Percentiles rank a stretch among this genome's conserved stretches.
phyloP scores from a whole-genome alignment of 2,329 filamentous ascomycete genomes.

The Cercospora zeae-maydis region DNA sequence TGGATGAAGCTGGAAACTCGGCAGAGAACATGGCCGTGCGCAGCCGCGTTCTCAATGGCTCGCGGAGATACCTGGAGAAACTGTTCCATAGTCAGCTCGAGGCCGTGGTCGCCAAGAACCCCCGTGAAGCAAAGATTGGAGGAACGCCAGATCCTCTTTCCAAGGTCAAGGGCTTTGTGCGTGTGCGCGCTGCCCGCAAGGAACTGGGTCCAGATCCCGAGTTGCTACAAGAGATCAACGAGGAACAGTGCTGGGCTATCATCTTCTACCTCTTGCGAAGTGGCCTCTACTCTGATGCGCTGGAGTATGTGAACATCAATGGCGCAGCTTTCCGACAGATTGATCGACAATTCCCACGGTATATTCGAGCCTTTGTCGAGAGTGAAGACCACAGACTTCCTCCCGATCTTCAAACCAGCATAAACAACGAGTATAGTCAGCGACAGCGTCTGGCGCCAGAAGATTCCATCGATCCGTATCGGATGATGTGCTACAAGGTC shows the following conservation, averaged over 20 bases:
- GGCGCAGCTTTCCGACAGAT: slow-evolving; percentile 79
- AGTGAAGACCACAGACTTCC: slow-evolving; percentile 73
- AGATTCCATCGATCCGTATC: slow-evolving; percentile 86
- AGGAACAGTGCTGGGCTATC: slow-evolving; percentile 88
- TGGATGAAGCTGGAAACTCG: slow-evolving; percentile 69
- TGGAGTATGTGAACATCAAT: slow-evolving; percentile 78
- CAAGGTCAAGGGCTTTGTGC: slow-evolving; percentile 89
- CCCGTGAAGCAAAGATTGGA: slow-evolving; percentile 82
- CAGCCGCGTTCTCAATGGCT: slow-evolving; percentile 75
- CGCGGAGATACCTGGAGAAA: slow-evolving; percentile 74
- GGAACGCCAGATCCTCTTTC: slow-evolving; percentile 83
- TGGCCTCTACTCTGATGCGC: slow-evolving; percentile 79
- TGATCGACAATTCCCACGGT: slow-evolving; percentile 84
- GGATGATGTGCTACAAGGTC: slow-evolving; percentile 97
- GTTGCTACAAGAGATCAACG: slow-evolving; percentile 64
- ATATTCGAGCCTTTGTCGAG: slow-evolving; percentile 78
- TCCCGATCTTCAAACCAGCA: slow-evolving; percentile 76
- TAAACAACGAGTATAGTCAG: slow-evolving; percentile 85
- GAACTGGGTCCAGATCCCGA: slow-evolving; percentile 77
- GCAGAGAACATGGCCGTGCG: slow-evolving; percentile 63
- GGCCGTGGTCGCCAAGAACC: slow-evolving; percentile 72
- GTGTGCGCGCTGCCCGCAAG: slow-evolving; percentile 73
- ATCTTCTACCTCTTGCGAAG: slow-evolving; percentile 88
- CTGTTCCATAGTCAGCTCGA: slow-evolving; percentile 78
- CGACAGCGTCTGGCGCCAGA: slow-evolving; percentile 79